Conservation (phyloP, 1,139 yeast genomes). For the Saccharomyces pastorianus region DNA sequence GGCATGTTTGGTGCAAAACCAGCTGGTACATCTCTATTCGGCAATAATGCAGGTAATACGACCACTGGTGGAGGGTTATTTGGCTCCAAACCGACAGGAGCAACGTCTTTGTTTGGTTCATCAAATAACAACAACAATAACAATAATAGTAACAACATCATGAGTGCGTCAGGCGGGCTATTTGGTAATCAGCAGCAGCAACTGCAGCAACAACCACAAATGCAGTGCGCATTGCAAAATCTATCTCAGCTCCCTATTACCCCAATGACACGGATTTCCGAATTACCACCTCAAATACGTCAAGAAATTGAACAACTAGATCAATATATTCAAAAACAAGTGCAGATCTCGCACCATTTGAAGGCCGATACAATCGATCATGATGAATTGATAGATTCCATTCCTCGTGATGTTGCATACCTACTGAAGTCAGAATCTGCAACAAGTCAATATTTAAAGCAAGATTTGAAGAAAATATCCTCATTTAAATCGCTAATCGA, state of each 20-base stretch:
- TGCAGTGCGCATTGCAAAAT: constrained; percentile 30
- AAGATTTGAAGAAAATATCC: constrained; percentile 46
- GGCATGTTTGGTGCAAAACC: constrained; percentile 20
- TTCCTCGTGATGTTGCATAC: constrained; percentile 78
- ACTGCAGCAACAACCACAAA: constrained; percentile 35
- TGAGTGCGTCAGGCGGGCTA: constrained; percentile 10
- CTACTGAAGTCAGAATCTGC: constrained; percentile 55
- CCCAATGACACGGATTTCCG: constrained; percentile 81
- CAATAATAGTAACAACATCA: neutral
- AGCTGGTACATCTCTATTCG: constrained; percentile 32
- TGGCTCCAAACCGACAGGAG: constrained; percentile 24
- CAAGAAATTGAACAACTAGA: constrained; percentile 77
- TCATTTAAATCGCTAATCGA: constrained; percentile 40
- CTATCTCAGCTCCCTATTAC: constrained; percentile 48
- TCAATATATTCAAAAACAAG: constrained; percentile 75
- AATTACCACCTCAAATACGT: constrained; percentile 67
- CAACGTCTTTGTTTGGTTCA: constrained; percentile 1
- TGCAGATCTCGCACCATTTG: constrained; percentile 70
- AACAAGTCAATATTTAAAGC: constrained; percentile 61
- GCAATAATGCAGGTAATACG: constrained; percentile 25
- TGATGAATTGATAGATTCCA: constrained; percentile 60
- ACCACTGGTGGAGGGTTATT: constrained; percentile 22
- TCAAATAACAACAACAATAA: neutral
- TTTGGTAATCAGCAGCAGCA: constrained; percentile 22
- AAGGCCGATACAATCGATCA: constrained; percentile 59